Base-by-base conservation (phyloP, 2,329 filamentous ascomycete genomes). In the Penicillium oxalicum region DNA sequence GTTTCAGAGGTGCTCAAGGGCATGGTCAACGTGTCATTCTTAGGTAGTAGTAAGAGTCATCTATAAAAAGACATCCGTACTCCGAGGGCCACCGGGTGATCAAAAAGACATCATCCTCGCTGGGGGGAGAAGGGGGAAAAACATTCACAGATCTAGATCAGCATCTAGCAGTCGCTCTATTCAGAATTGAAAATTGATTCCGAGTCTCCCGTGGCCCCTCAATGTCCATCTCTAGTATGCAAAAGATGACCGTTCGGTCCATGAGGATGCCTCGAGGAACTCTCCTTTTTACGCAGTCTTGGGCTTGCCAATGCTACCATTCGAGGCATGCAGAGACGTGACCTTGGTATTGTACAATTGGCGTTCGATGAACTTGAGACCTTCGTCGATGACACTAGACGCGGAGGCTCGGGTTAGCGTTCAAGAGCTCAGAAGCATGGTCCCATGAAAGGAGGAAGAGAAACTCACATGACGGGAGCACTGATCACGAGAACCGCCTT, bases 401-500 rank as follows among this genome's bases (percentile, higher is more conserved):
- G 29, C 29, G 11, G 29, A 32, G 8, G 47, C 18, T 18, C 18
- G 63, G 55, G 63, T 58, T 41, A 6, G 5, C 55, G 45, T 49
- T 48, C 35, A 46, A 27, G 18, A 33, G 5, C 26, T 26, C 24
- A 41, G 33, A n/a, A 44, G n/a, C 13, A 40, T 37, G 13, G 18
- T 24, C 7, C 13, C 2, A 9, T 9, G 42, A 39, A 33, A 32
- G 11, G 25, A 25, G 38, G 44, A 4, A 27, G 8, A 29, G 12
- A 34, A 54, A 80, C 88, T 86, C 79, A 89, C 84, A 98, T 86
- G 56, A 98, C 94, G 38, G 93, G 93, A 13, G 84, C 84, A 70
- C 91, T 96, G 66, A 97, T 93, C 29, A 77, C 70, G 55, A 96
- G 64, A 40, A 98, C 93, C 13, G 94, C 91, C 73, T 89, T 83